phyloP scores from a whole-genome alignment of 2,329 filamentous ascomycete species.

The Atkinsonella hypoxylon region DNA sequence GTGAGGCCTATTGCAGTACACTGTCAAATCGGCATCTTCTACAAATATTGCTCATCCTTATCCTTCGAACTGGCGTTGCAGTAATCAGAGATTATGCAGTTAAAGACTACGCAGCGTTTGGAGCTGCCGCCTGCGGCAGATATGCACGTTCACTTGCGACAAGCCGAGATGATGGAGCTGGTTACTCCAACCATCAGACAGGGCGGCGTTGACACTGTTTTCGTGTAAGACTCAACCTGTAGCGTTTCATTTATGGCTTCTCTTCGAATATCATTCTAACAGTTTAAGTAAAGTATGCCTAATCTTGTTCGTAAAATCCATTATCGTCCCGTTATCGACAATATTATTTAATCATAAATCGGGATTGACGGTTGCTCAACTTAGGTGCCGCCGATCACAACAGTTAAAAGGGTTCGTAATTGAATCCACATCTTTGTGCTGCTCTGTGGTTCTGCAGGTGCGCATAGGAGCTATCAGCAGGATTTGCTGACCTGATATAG shows the following conservation, averaged over 20 bases:
- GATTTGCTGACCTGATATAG: conserved; percentile 17
- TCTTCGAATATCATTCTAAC: background rate
- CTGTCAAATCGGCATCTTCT: background rate
- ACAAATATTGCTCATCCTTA: too few relatives aligned
- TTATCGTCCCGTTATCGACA: background rate
- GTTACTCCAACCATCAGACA: conserved; percentile 38
- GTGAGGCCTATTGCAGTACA: background rate
- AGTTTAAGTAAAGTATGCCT: conserved; percentile 31
- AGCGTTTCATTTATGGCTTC: background rate
- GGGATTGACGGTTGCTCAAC: background rate
- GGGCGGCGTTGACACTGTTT: conserved; percentile 54
- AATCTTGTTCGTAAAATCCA: conserved; percentile 36
- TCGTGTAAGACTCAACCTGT: conserved; percentile 22
- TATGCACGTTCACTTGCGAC: conserved; percentile 60
- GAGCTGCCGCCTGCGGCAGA: conserved; percentile 54
- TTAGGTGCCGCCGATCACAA: conserved; percentile 42
- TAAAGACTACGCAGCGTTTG: conserved; percentile 5
- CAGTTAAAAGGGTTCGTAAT: conserved; percentile 27
- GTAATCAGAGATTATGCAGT: conserved; percentile 1
- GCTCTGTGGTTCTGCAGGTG: background rate
- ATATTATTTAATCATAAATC: background rate
- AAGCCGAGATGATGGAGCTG: conserved; percentile 51
- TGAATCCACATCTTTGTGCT: background rate
- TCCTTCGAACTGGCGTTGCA: background rate
- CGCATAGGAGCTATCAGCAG: background rate